Evolutionary conservation across 306 rosid species (phyloP).

Genomic region (Dryas drummondii): DNA sequence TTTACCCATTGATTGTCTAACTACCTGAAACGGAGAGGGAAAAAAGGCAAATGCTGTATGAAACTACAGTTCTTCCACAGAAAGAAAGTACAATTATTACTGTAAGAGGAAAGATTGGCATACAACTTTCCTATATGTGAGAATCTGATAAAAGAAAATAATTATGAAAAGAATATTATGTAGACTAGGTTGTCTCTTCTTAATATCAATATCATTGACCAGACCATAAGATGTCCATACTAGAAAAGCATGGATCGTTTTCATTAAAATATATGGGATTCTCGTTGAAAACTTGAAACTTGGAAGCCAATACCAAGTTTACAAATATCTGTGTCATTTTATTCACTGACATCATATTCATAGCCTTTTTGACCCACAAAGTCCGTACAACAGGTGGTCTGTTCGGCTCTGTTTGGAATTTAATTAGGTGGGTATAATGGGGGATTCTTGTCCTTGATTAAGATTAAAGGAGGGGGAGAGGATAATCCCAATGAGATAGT

Average conservation of each 20-base stretch:
- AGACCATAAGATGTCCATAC: background rate
- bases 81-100: too few relatives aligned
- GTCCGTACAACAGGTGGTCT: background rate
- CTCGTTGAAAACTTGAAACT: too few relatives aligned
- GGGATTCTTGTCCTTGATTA: background rate
- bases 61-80: too few relatives aligned
- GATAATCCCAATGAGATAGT: constrained; percentile 21
- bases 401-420: background rate
- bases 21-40: too few relatives aligned
- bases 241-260: background rate
- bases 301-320: background rate
- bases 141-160: too few relatives aligned
- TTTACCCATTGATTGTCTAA: too few relatives aligned
- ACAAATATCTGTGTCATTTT: background rate
- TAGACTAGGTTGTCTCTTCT: background rate
- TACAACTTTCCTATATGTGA: too few relatives aligned
- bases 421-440: background rate
- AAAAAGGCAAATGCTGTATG: too few relatives aligned
- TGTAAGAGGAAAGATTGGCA: background rate
- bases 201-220: background rate
- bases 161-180: background rate
- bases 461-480: constrained; percentile 28
- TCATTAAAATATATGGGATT: background rate
- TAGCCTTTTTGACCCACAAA: background rate
- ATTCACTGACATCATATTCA: background rate